These are phyloP conservation scores for Kalmanozyma brasiliensis DNA, from an alignment of 1,284 basidiomycete species.

Conservation along the genomic window DNA sequence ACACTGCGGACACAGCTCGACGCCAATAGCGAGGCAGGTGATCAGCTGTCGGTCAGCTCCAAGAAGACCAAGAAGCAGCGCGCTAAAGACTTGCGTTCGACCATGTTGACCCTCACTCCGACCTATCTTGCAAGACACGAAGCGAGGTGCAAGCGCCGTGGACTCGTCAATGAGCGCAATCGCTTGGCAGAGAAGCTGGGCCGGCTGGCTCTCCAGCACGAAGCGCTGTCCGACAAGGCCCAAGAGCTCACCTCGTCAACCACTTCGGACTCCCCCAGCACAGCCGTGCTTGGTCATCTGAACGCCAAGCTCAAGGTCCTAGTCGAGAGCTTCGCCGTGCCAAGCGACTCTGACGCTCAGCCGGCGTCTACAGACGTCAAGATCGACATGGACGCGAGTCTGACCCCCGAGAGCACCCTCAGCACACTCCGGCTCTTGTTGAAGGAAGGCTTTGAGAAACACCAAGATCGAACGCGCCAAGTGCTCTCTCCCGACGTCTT, in stretches of 20 bases:
- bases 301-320: conserved; percentile 40
- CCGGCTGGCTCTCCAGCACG: conserved; percentile 35
- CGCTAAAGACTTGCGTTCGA: conserved; percentile 28
- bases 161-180: conserved; percentile 43
- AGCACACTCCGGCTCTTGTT: conserved; percentile 35
- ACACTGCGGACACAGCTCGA: conserved; percentile 30
- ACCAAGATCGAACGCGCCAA: conserved; percentile 20
- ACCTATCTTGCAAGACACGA: conserved; percentile 52
- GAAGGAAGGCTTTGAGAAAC: conserved; percentile 36
- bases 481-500: conserved; percentile 37
- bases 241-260: conserved; percentile 18
- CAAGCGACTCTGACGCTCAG: not conserved
- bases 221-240: conserved; percentile 23
- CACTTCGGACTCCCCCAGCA: not conserved
- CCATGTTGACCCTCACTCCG: conserved; percentile 34
- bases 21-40: conserved; percentile 18
- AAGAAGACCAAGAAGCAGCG: conserved; percentile 31
- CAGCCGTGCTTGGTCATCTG: conserved; percentile 30
- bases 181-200: conserved; percentile 50
- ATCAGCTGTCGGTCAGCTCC: conserved; percentile 15
- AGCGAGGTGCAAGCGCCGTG: conserved; percentile 50
- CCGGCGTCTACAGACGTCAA: conserved; percentile 16
- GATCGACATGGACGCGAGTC: conserved; percentile 30
- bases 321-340: conserved; percentile 20
- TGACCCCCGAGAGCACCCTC: conserved; percentile 28